Evolutionary conservation across 2,329 filamentous ascomycete species (phyloP).

Genomic region (Phialophora tarda): DNA sequence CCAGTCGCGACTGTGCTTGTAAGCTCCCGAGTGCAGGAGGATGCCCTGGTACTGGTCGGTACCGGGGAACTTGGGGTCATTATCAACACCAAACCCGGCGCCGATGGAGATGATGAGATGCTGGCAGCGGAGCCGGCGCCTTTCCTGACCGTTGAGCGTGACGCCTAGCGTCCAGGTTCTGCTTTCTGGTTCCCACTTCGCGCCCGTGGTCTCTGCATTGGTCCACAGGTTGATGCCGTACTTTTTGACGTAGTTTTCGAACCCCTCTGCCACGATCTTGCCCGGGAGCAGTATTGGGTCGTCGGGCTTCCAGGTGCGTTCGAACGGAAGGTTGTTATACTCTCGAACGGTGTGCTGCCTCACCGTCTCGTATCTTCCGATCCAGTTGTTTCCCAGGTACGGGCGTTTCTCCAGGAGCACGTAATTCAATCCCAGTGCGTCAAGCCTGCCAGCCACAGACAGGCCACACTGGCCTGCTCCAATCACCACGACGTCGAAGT

Average conservation of each 20-base stretch:
- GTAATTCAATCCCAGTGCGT: conserved; percentile 51
- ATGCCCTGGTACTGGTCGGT: conserved; percentile 48
- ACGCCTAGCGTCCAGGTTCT: conserved; percentile 48
- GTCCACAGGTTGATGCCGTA: conserved; percentile 45
- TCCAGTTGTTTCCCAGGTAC: conserved; percentile 55
- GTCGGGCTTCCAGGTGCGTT: conserved; percentile 38
- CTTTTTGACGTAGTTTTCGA: conserved; percentile 36
- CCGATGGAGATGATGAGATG: conserved; percentile 47
- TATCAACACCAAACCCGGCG: conserved; percentile 42
- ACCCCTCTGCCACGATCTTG: conserved; percentile 36
- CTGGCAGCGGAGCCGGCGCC: conserved; percentile 38
- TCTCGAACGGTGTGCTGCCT: conserved; percentile 40
- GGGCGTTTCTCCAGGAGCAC: conserved; percentile 54
- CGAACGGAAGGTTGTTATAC: conserved; percentile 41
- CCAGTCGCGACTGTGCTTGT: conserved; percentile 44
- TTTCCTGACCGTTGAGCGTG: conserved; percentile 11
- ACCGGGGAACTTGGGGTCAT: conserved; percentile 36
- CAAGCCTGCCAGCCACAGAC: conserved; percentile 50
- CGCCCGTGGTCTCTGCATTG: conserved; percentile 46
- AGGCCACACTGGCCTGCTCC: conserved; percentile 56
- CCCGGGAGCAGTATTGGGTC: conserved; percentile 39
- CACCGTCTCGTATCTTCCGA: conserved; percentile 53
- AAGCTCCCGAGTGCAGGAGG: conserved; percentile 45
- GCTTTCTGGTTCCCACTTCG: conserved; percentile 47
- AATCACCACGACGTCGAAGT: conserved; percentile 44